These are phyloP conservation scores for Schizothecium vesticola DNA, from an alignment of 495 filamentous ascomycete genomes.

Conservation along the genomic window DNA sequence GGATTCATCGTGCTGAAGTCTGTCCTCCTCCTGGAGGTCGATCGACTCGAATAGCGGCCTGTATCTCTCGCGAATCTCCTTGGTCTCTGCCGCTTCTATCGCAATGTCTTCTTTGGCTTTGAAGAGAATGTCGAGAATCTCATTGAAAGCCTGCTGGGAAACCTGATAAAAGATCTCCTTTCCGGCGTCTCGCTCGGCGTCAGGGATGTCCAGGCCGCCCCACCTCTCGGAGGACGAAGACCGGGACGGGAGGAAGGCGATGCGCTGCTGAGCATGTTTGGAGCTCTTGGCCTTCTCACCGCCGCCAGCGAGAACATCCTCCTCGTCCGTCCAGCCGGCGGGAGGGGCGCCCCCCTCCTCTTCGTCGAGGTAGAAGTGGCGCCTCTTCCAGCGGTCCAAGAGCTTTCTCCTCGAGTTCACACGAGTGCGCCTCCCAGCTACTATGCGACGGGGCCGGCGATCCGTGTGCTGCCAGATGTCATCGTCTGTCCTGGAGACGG, in stretches of 20 bases:
- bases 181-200: constrained; percentile 73
- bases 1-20: constrained; percentile 11
- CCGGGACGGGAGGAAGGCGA: constrained; percentile 60
- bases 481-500: neutral
- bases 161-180: constrained; percentile 88
- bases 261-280: constrained; percentile 38
- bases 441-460: neutral
- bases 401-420: constrained; percentile 46
- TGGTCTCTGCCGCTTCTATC: constrained; percentile 60
- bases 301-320: constrained; percentile 47
- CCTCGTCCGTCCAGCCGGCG: constrained; percentile 59
- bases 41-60: constrained; percentile 43
- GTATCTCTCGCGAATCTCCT: constrained; percentile 54
- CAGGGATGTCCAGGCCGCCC: constrained; percentile 77
- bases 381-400: constrained; percentile 65
- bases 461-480: neutral
- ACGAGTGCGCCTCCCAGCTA: neutral
- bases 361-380: constrained; percentile 75
- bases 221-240: constrained; percentile 80
- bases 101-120: constrained; percentile 72
- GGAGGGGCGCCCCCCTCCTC: constrained; percentile 66
- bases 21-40: constrained; percentile 38
- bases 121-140: constrained; percentile 83
- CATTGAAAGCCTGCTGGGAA: constrained; percentile 85
- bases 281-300: constrained; percentile 35